Evolutionary conservation across 495 filamentous ascomycete genomes (phyloP).

Genomic region (Penicillium odoratum): DNA sequence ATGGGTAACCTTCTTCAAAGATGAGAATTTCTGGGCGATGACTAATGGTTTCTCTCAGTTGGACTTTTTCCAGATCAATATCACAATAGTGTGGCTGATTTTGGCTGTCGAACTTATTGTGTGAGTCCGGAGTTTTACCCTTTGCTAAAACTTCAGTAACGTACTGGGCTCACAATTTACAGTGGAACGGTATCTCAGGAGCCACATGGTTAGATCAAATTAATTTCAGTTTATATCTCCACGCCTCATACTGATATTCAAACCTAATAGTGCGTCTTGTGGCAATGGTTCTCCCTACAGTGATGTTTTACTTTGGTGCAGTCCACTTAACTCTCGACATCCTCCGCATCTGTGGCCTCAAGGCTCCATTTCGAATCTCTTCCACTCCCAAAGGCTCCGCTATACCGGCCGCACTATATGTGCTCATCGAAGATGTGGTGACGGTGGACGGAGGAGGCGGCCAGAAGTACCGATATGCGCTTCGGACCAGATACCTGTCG

Average conservation of each 20-base stretch:
- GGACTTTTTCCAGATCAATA: constrained; percentile 65
- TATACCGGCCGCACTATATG: constrained; percentile 70
- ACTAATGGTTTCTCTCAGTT: constrained; percentile 34
- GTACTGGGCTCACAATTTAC: neutral
- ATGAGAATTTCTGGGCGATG: neutral
- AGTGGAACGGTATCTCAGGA: constrained; percentile 44
- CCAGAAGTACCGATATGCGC: constrained; percentile 61
- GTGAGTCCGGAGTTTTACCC: too few relatives aligned
- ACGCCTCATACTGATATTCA: constrained; percentile 12
- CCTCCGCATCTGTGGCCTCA: constrained; percentile 39
- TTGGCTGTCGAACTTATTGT: constrained; percentile 55
- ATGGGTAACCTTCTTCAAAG: constrained; percentile 34
- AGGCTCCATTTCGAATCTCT: constrained; percentile 69
- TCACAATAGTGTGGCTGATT: constrained; percentile 53
- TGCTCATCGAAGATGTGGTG: constrained; percentile 76
- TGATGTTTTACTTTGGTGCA: constrained; percentile 59
- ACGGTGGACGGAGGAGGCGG: constrained; percentile 79
- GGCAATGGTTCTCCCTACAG: constrained; percentile 59
- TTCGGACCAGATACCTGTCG: constrained; percentile 67
- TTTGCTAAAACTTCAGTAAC: too few relatives aligned
- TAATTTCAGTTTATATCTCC: too few relatives aligned
- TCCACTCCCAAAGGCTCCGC: constrained; percentile 67
- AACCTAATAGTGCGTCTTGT: constrained; percentile 57
- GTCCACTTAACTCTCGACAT: constrained; percentile 54
- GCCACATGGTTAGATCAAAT: constrained; percentile 36